Percentiles rank a stretch among this genome's conserved stretches.
Evolutionary conservation across 169 alveolate genomes (phyloP).

Genomic region (Miamiensis avidus): DNA sequence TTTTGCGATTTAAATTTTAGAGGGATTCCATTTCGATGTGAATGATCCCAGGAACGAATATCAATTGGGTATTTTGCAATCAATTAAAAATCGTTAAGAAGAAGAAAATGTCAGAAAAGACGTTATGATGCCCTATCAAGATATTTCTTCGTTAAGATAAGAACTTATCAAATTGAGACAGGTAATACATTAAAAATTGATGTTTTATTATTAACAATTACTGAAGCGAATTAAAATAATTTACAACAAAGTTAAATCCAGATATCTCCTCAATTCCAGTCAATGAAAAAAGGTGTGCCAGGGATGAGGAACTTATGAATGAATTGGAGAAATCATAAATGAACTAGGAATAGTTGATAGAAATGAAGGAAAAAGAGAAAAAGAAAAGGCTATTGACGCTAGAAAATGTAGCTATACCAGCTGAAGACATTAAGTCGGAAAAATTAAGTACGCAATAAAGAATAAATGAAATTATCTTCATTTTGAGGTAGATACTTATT

Average conservation of each 20-base stretch:
- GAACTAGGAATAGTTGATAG: background rate
- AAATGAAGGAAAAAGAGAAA: background rate
- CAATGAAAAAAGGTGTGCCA: background rate
- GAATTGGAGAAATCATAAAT: background rate
- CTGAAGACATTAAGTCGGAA: background rate
- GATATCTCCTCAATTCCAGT: background rate
- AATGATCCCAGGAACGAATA: conserved; percentile 27
- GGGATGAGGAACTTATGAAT: background rate
- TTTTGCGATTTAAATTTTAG: background rate
- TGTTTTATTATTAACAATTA: background rate
- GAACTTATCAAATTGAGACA: conserved; percentile 8
- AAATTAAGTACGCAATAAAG: conserved; percentile 2
- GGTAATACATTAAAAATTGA: conserved; percentile 3
- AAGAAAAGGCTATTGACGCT: background rate
- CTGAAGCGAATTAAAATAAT: conserved; percentile 4
- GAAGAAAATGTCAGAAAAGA: conserved; percentile 1
- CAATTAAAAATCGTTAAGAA: background rate
- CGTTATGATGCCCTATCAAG: conserved; percentile 6
- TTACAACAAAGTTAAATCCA: background rate
- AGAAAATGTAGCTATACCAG: background rate
- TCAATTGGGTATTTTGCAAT: background rate
- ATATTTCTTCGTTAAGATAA: conserved; percentile 13
- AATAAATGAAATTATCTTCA: conserved; percentile 6
- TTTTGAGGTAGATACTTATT: background rate
- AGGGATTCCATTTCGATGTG: conserved; percentile 28